Conservation (phyloP, 257 asterid genomes). For the Eustoma russellianum region DNA sequence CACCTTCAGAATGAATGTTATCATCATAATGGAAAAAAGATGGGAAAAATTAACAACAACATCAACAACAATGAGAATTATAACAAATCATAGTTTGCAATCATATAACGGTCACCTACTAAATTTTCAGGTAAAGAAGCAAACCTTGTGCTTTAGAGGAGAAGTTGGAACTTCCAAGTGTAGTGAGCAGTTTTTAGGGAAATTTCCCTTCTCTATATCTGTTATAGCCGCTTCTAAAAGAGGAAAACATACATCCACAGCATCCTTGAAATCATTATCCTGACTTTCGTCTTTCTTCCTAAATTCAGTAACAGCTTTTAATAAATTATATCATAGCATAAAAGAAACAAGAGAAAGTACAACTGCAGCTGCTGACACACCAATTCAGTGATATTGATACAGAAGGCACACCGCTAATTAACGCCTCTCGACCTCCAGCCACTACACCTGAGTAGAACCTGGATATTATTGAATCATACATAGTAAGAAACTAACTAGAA, state of each 20-base stretch:
- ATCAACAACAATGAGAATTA: no score
- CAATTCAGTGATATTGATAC: constrained; percentile 86
- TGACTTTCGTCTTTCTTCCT: constrained; percentile 76
- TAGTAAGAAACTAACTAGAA: neutral
- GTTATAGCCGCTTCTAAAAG: constrained; percentile 61
- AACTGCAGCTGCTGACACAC: constrained; percentile 26
- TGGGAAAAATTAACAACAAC: no score
- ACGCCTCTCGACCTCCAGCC: constrained; percentile 98
- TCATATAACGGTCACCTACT: no score
- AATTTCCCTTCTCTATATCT: constrained; percentile 72
- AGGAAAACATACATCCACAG: constrained; percentile 71
- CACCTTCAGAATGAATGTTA: no score
- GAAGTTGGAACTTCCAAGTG: constrained; percentile 68
- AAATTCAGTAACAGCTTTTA: constrained; percentile 9
- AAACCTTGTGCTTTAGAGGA: constrained; percentile 75
- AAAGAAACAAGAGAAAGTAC: neutral
- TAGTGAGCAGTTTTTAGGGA: constrained; percentile 63
- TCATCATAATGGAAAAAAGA: no score
- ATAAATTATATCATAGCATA: neutral
- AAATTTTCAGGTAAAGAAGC: constrained; percentile 1
- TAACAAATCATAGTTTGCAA: no score
- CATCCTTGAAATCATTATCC: constrained; percentile 90
- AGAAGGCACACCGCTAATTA: constrained; percentile 81
- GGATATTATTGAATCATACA: constrained; percentile 7
- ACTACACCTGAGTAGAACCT: constrained; percentile 87